These are phyloP conservation scores for Leucocoprinus leucothites DNA, from an alignment of 768 basidiomycete genomes.

Conservation along the genomic window DNA sequence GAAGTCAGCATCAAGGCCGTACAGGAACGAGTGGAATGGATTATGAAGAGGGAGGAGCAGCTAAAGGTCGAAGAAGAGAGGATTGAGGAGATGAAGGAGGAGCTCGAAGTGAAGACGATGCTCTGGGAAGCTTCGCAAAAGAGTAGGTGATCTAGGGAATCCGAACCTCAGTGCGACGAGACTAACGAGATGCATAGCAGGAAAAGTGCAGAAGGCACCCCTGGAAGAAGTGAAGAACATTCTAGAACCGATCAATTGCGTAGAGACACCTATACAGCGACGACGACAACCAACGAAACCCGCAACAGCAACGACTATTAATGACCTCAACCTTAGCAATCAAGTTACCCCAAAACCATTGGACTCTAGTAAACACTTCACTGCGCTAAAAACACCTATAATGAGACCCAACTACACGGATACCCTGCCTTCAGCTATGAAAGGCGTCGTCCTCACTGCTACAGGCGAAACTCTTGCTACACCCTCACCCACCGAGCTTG, in stretches of 20 bases:
- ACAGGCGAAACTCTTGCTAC: conserved; percentile 76
- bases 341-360: conserved; percentile 1
- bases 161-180: background rate
- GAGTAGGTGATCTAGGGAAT: background rate
- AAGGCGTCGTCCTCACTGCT: conserved; percentile 74
- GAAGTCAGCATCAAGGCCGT: conserved; percentile 44
- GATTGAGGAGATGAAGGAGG: conserved; percentile 41
- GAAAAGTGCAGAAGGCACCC: conserved; percentile 50
- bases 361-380: conserved; percentile 21
- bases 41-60: conserved; percentile 50
- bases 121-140: conserved; percentile 34
- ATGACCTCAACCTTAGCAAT: background rate
- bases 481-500: conserved; percentile 64
- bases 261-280: conserved; percentile 21
- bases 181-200: conserved; percentile 31
- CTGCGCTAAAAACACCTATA: conserved; percentile 52
- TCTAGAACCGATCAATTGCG: conserved; percentile 44
- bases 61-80: conserved; percentile 47
- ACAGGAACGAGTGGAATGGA: conserved; percentile 48
- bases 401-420: conserved; percentile 34
- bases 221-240: conserved; percentile 78
- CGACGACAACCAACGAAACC: conserved; percentile 18
- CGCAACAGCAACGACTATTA: conserved; percentile 14
- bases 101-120: conserved; percentile 48
- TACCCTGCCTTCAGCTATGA: conserved; percentile 55